Evolutionary conservation across 148 eudicot species (phyloP), one percentile per base, ranked within the genome.

Genomic region (Drosera capensis): DNA sequence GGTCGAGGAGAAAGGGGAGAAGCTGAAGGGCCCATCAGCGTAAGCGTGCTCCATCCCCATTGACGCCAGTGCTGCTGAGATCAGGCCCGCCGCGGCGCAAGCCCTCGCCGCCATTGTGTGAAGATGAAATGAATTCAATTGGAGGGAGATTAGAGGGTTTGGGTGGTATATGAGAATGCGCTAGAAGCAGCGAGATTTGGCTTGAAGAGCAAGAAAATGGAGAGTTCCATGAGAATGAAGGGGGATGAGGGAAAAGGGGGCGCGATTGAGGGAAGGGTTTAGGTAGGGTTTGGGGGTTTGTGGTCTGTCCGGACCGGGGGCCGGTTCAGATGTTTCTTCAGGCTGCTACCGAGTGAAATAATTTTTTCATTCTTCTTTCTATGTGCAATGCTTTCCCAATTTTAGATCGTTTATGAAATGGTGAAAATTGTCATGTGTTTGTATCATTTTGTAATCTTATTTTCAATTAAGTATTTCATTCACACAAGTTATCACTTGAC

Each of bases 11-110:
- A 70, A 74, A 0, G 81, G 60, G 5, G 81, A 46, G 54, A 75
- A 75, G 14, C 54, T 78, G 12, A 74, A 67, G 1, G 73, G 63
- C 3, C 68, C 68, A 31, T 71, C 92, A 5, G 77, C 75, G 47
- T 66, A 62, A 46, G 74, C 67, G 23, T 28, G 43, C 7, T 68
- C 70, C n/a, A 55, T 55, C 19, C 72, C 68, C 25, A 67, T 45
- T 24, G 66, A 29, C 14, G 74, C 80, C 29, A 65, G 67, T 9
- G 69, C 75, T 23, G 75, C 80, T 14, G 88, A 56, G 13, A 76
- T 29, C 15, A 80, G n/a, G 43, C 72, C 75, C 0, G 88, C 71
- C 19, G 68, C 77, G 51, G 68, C 77, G 51, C 59, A 52, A 48
- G 50, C 61, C 51, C 60, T 77, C 18, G 70, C 78, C 78, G 71